Conservation (phyloP, 2,329 filamentous ascomycete species). For the Ophiocordyceps camponoti-leonardi region DNA sequence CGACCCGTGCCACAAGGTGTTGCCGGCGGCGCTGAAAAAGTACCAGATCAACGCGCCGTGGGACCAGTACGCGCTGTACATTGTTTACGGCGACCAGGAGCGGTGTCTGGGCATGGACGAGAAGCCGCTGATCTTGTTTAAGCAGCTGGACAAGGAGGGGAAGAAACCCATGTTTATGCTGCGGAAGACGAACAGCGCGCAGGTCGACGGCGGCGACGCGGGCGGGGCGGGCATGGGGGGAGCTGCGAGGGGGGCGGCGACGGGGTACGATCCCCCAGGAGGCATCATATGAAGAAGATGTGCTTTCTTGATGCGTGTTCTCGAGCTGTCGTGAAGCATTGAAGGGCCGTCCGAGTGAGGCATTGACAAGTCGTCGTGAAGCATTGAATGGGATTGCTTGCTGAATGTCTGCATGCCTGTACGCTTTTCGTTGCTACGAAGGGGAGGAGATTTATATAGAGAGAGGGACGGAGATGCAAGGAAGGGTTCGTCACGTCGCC, state of each 20-base stretch:
- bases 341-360: too few species aligned
- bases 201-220: conserved; percentile 29
- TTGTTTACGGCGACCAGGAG: conserved; percentile 97
- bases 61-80: conserved; percentile 94
- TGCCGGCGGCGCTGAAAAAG: conserved; percentile 88
- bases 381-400: too few species aligned
- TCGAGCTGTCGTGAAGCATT: too few species aligned
- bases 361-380: too few species aligned
- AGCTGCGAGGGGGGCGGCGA: conserved; percentile 24
- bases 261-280: conserved; percentile 39
- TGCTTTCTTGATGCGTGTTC: too few species aligned
- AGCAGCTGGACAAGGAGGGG: conserved; percentile 90
- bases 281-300: conserved; percentile 36
- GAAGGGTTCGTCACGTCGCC: too few species aligned
- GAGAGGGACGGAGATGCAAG: too few species aligned
- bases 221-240: conserved; percentile 35
- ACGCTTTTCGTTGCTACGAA: too few species aligned
- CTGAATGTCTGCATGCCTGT: too few species aligned
- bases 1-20: conserved; percentile 91
- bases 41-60: conserved; percentile 98
- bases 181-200: conserved; percentile 43
- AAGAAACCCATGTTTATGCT: conserved; percentile 99
- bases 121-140: conserved; percentile 89
- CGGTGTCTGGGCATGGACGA: conserved; percentile 82
- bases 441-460: too few species aligned